These are phyloP conservation scores for Solanum pimpinellifolium DNA, from an alignment of 257 asterid genomes.

Conservation along the genomic window DNA sequence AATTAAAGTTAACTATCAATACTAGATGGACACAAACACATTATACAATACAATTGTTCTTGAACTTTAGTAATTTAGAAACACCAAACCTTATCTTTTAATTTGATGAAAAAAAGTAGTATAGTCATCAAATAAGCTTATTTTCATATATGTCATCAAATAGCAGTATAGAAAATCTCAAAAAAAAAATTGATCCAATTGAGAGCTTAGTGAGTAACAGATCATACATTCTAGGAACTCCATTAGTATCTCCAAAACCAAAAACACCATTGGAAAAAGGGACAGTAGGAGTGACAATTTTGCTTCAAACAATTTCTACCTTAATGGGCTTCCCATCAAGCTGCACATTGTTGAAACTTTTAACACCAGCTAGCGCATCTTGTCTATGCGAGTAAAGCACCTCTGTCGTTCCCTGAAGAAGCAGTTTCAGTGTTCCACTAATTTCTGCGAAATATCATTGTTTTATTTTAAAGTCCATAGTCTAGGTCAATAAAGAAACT, in stretches of 20 bases:
- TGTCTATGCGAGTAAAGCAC: conserved; percentile 44
- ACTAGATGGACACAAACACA: no score
- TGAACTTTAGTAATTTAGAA: no score
- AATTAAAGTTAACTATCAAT: no score
- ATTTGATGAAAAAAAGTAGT: no score
- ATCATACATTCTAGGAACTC: conserved; percentile 26
- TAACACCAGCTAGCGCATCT: conserved; percentile 54
- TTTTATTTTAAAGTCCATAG: neutral
- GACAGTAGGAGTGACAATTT: conserved; percentile 22
- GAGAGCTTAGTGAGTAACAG: neutral
- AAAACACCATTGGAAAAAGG: conserved; percentile 10
- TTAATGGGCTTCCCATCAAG: conserved; percentile 66
- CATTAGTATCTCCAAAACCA: conserved; percentile 22
- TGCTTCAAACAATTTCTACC: conserved; percentile 47
- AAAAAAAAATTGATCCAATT: neutral
- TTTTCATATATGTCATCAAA: neutral
- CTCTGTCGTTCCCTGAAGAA: conserved; percentile 87
- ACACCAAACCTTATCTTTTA: no score
- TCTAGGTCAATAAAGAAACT: conserved; percentile 30
- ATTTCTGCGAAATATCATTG: neutral
- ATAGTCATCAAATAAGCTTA: no score
- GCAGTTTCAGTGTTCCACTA: conserved; percentile 1
- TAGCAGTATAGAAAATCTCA: neutral
- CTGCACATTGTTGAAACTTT: conserved; percentile 52
- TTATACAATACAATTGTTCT: no score